phyloP scores from a whole-genome alignment of 2,329 filamentous ascomycete species.

The Calonectria pseudoturangicola region DNA sequence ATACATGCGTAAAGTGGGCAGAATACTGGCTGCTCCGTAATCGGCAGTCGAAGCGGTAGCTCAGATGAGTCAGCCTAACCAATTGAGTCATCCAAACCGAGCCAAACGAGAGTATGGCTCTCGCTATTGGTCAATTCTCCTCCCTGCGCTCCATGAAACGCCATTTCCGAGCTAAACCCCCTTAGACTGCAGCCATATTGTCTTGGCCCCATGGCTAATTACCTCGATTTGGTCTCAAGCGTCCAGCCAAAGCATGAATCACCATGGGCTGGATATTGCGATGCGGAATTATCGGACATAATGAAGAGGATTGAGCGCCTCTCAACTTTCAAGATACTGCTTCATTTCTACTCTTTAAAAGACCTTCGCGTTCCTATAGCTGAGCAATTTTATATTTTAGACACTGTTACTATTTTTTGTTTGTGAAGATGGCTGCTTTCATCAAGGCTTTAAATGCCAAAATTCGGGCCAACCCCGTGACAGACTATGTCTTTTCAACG shows the following conservation, averaged over 20 bases:
- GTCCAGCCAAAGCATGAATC: too few species aligned
- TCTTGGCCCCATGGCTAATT: neutral
- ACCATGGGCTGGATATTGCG: too few species aligned
- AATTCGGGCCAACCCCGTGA: slow-evolving; percentile 86
- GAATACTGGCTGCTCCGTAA: neutral
- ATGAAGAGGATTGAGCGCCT: too few species aligned
- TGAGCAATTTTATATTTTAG: too few species aligned
- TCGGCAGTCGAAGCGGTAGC: neutral
- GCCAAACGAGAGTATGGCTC: neutral
- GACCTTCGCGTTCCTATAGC: too few species aligned
- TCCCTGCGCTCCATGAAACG: neutral
- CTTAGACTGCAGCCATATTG: neutral
- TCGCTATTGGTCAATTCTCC: neutral
- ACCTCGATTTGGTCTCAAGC: too few species aligned
- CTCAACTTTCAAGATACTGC: too few species aligned
- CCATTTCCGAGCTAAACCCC: neutral
- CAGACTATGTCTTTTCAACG: slow-evolving; percentile 90
- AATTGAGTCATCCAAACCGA: too few species aligned
- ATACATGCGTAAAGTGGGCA: too few species aligned
- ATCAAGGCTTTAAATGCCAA: slow-evolving; percentile 89
- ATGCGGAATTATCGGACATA: too few species aligned
- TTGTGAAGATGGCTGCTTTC: slow-evolving; percentile 80
- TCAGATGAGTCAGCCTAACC: neutral
- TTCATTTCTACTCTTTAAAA: too few species aligned
- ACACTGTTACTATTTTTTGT: too few species aligned